Percentiles rank a stretch among this genome's conserved stretches.
These are phyloP conservation scores for Pyrenophora teres DNA, from an alignment of 2,329 filamentous ascomycete genomes.

Conservation along the genomic window DNA sequence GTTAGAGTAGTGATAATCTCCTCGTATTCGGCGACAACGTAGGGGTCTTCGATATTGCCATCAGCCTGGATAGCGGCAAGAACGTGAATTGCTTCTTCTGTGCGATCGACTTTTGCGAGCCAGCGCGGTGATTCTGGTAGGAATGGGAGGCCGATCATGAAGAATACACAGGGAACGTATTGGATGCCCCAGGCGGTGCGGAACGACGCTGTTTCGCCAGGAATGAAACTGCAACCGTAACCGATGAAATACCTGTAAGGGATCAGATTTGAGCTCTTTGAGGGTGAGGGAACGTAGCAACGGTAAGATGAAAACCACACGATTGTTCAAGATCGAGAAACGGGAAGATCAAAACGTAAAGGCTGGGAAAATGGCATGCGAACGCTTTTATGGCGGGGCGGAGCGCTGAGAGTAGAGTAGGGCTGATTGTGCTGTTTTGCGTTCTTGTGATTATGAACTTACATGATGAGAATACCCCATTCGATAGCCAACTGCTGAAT, in stretches of 20 bases:
- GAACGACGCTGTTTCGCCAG: slow-evolving; percentile 34
- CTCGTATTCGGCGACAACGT: slow-evolving; percentile 69
- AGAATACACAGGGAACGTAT: slow-evolving; percentile 44
- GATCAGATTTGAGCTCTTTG: no score
- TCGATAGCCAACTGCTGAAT: slow-evolving; percentile 78
- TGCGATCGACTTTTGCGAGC: slow-evolving; percentile 53
- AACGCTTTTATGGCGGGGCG: no score
- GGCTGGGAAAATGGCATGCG: no score
- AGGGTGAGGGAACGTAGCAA: no score
- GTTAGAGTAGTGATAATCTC: slow-evolving; percentile 76
- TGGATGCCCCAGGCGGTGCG: slow-evolving; percentile 48
- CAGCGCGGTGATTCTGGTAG: slow-evolving; percentile 52
- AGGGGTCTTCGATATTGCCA: slow-evolving; percentile 66
- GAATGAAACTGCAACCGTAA: slow-evolving; percentile 45
- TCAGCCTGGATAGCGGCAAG: slow-evolving; percentile 53
- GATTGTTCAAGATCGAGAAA: no score
- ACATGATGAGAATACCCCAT: slow-evolving; percentile 57
- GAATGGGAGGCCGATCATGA: slow-evolving; percentile 58
- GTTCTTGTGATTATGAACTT: background rate
- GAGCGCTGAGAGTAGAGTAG: no score
- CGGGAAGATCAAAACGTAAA: no score
- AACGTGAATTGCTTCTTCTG: slow-evolving; percentile 51
- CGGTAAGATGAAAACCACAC: no score
- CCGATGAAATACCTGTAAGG: slow-evolving; percentile 46
- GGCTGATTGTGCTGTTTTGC: background rate